A percentile compares a stretch with the other conserved stretches of the same genome.
These are phyloP conservation scores for Penicillium sp. DNA, from an alignment of 2,329 filamentous ascomycete genomes.

Conservation along the genomic window DNA sequence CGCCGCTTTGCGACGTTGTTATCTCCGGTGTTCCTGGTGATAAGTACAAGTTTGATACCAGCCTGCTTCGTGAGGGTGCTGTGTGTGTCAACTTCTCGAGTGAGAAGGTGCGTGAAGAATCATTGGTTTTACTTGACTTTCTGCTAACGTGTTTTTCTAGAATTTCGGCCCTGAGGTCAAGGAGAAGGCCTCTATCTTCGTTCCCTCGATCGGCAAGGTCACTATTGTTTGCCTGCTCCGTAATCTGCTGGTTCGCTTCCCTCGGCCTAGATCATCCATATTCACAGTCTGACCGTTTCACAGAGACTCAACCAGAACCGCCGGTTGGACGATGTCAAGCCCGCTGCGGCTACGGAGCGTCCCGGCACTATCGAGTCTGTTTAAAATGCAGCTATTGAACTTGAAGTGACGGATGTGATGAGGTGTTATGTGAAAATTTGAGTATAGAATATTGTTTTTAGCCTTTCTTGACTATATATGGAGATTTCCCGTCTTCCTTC, in stretches of 20 bases:
- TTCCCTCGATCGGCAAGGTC: constrained; percentile 95
- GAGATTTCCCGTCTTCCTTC: not conserved
- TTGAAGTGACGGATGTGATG: constrained; percentile 12
- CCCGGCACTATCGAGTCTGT: constrained; percentile 40
- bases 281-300: constrained; percentile 13
- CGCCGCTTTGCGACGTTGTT: constrained; percentile 88
- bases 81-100: constrained; percentile 99
- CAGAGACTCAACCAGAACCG: constrained; percentile 47
- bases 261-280: not conserved
- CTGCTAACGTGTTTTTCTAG: constrained; percentile 31
- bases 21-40: constrained; percentile 89
- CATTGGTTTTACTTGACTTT: not conserved
- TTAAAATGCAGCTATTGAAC: constrained; percentile 10
- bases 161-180: constrained; percentile 91
- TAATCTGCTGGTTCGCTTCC: constrained; percentile 73
- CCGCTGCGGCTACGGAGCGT: constrained; percentile 41
- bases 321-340: constrained; percentile 39
- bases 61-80: constrained; percentile 80
- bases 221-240: constrained; percentile 89
- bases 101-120: constrained; percentile 59
- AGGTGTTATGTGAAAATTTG: constrained; percentile 11
- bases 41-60: constrained; percentile 82
- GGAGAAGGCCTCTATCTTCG: constrained; percentile 94
- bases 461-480: constrained; percentile 18
- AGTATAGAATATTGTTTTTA: constrained; percentile 25